Evolutionary conservation across 352 stramenopile species (phyloP), one percentile per base, ranked within the genome.

Genomic region (Phytophthora capsici): DNA sequence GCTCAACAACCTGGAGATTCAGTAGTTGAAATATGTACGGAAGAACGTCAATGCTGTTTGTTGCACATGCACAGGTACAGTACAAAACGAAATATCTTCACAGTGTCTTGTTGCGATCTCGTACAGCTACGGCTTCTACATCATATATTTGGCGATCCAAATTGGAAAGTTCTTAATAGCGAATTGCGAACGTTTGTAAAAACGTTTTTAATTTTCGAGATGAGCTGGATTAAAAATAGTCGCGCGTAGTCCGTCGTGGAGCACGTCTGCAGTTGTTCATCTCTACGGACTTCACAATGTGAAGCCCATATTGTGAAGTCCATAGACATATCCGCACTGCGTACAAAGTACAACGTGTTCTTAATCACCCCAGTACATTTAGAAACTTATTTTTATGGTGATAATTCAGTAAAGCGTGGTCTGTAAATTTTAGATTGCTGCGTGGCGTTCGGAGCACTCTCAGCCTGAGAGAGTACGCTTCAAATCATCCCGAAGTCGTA

Each of bases 401-500:
- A 30, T 20, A 19, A 12, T 10, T 12, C 19, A 25, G 26, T 7
- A 22, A 38, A 7, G 46, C 26, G 32, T 28, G 40, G 28, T 28
- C 14, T 52, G 30, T 52, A 52, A 25, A 36, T 32, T 30, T 56
- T 26, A 34, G 26, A 32, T 46, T 36, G 49, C 12, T 32, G 14
- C 41, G 17, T 32, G 19, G 19, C 20, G 14, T 8, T 19, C 26
- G 28, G 30, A 22, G 17, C 19, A n/a, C n/a, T n/a, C n/a, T n/a
- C n/a, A n/a, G n/a, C n/a, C n/a, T 61, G 54, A 61, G 53, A 30
- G 54, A 62, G 43, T 46, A 62, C 57, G 46, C 17, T 6, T 10
- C 46, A 58, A 59, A 58, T 65, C 57, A 57, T 46, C 19, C 16
- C 36, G 36, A 41, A 22, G 46, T 63, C 56, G 56, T 63, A 57